phyloP scores from a whole-genome alignment of 2,329 filamentous ascomycete genomes.

The Phaeosphaeria sp. region DNA sequence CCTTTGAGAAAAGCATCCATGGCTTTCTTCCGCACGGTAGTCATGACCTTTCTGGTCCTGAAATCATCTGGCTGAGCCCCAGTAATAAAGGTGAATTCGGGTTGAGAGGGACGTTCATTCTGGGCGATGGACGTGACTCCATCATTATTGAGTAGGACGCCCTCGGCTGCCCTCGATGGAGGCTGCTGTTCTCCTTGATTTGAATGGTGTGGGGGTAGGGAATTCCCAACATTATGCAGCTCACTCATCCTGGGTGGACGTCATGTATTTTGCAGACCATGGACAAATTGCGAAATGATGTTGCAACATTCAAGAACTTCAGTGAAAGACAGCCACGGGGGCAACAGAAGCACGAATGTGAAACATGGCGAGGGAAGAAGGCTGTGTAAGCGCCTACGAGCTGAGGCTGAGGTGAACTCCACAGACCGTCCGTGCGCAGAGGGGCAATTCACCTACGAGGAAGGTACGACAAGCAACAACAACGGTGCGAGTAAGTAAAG shows the following conservation, averaged over 20 bases:
- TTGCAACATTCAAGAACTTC: background rate
- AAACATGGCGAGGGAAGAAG: background rate
- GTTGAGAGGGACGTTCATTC: no score
- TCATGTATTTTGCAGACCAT: background rate
- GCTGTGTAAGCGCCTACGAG: background rate
- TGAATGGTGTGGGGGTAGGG: background rate
- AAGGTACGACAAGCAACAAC: background rate
- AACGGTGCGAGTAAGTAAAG: background rate
- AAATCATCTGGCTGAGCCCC: conserved; percentile 33
- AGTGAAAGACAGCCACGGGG: background rate
- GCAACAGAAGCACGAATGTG: background rate
- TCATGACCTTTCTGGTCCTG: conserved; percentile 31
- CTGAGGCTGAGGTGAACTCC: conserved; percentile 2
- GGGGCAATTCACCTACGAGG: conserved; percentile 1
- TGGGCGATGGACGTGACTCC: no score
- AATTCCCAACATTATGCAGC: background rate
- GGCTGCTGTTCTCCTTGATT: background rate
- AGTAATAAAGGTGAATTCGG: background rate
- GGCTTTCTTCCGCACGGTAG: conserved; percentile 33
- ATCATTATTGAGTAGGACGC: background rate
- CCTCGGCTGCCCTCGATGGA: background rate
- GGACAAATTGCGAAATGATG: background rate
- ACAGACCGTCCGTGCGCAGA: background rate
- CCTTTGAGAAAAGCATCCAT: conserved; percentile 34
- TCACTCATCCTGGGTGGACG: background rate